phyloP scores from a whole-genome alignment of 805 yeast species.

The Helenozyma baotianmanensis region DNA sequence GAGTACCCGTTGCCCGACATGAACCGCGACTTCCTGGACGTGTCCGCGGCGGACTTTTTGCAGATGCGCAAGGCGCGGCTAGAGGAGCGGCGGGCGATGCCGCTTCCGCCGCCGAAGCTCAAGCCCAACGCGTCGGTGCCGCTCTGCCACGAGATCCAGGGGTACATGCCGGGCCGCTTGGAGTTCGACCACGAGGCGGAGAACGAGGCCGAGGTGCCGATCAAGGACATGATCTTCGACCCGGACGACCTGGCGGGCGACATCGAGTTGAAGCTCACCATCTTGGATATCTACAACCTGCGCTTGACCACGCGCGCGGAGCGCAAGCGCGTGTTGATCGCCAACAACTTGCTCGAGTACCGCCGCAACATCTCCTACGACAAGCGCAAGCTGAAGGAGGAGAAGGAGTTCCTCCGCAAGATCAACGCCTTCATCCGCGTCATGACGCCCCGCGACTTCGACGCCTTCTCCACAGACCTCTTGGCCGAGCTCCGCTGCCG shows the following conservation, averaged over 20 bases:
- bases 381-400: slow-evolving; percentile 84
- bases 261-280: slow-evolving; percentile 82
- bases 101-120: slow-evolving; percentile 76
- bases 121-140: slow-evolving; percentile 93
- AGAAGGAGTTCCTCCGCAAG: slow-evolving; percentile 71
- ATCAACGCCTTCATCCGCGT: slow-evolving; percentile 78
- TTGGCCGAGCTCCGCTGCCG: slow-evolving; percentile 75
- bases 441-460: slow-evolving; percentile 78
- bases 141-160: slow-evolving; percentile 93
- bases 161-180: slow-evolving; percentile 97
- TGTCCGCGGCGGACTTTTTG: slow-evolving; percentile 67
- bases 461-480: slow-evolving; percentile 66
- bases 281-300: slow-evolving; percentile 84
- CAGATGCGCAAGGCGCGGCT: slow-evolving; percentile 62
- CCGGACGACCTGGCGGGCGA: slow-evolving; percentile 87
- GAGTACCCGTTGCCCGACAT: slow-evolving; percentile 89
- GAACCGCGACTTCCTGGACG: slow-evolving; percentile 56
- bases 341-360: slow-evolving; percentile 78
- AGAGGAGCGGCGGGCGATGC: slow-evolving; percentile 65
- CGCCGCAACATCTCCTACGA: slow-evolving; percentile 76
- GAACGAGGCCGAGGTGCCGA: slow-evolving; percentile 91
- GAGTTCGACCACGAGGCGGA: slow-evolving; percentile 97
- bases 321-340: slow-evolving; percentile 75
- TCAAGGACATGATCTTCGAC: slow-evolving; percentile 94
- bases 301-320: slow-evolving; percentile 90